Conservation (phyloP, 2,329 filamentous ascomycete genomes). For the Cladophialophora yegresii region DNA sequence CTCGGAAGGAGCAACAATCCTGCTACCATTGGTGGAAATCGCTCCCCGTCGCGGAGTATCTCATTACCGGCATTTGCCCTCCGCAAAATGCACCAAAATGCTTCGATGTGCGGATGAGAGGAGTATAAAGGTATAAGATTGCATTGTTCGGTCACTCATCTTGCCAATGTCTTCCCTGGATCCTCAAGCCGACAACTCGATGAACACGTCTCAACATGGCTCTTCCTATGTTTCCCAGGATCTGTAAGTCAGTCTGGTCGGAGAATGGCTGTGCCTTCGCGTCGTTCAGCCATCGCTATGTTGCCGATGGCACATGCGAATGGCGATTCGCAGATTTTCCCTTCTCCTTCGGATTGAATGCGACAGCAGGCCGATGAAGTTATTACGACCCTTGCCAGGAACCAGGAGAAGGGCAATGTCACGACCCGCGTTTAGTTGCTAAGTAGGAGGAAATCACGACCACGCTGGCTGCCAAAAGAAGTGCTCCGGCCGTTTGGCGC, state of each 20-base stretch:
- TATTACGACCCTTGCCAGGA: too few relatives aligned
- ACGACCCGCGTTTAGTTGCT: too few relatives aligned
- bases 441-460: too few relatives aligned
- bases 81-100: neutral
- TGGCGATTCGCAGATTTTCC: neutral
- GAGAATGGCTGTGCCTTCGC: neutral
- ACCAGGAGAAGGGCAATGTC: too few relatives aligned
- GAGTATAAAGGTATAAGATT: too few relatives aligned
- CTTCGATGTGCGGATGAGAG: neutral
- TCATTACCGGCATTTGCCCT: neutral
- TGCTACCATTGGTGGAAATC: neutral
- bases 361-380: too few relatives aligned
- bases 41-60: neutral
- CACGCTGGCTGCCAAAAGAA: too few relatives aligned
- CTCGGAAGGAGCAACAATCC: neutral
- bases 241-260: conserved; percentile 49
- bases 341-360: conserved; percentile 56
- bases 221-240: conserved; percentile 48
- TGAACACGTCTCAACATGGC: conserved; percentile 3
- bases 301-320: neutral
- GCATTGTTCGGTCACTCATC: neutral
- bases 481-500: too few relatives aligned
- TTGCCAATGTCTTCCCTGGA: neutral
- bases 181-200: neutral
- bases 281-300: neutral